A percentile compares a stretch with the other conserved stretches of the same genome.
Conservation (phyloP, 768 basidiomycete genomes). For the Paxillus ammoniavirescens region DNA sequence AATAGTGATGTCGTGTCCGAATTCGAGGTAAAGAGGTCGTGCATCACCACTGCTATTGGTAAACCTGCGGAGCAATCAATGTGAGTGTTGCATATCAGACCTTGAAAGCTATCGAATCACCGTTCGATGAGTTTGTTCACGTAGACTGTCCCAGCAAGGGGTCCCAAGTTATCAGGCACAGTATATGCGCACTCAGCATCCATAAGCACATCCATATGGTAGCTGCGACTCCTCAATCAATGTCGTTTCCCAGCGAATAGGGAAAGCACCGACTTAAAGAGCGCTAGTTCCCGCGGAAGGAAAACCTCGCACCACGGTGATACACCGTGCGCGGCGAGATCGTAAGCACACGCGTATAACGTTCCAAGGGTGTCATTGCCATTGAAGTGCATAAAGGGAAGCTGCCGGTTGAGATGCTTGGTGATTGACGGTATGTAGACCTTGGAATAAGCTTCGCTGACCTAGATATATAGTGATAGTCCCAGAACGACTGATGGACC, state of each 20-base stretch:
- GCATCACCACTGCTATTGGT: slow-evolving; percentile 30
- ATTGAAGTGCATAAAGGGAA: slow-evolving; percentile 31
- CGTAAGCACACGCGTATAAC: slow-evolving; percentile 38
- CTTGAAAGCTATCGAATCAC: slow-evolving; percentile 5
- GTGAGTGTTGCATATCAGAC: neutral
- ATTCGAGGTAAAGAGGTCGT: slow-evolving; percentile 32
- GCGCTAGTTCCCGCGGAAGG: slow-evolving; percentile 25
- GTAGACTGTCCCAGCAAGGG: slow-evolving; percentile 33
- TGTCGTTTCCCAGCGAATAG: neutral
- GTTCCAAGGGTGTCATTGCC: slow-evolving; percentile 34
- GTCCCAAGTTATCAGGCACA: slow-evolving; percentile 32
- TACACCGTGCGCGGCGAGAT: slow-evolving; percentile 29
- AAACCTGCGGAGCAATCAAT: slow-evolving; percentile 13
- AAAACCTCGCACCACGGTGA: slow-evolving; percentile 39
- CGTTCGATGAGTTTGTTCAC: slow-evolving; percentile 35
- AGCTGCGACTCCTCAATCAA: slow-evolving; percentile 6
- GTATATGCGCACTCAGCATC: slow-evolving; percentile 35
- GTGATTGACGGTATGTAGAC: slow-evolving; percentile 37
- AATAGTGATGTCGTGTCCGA: slow-evolving; percentile 39
- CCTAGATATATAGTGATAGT: neutral
- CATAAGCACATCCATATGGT: slow-evolving; percentile 37
- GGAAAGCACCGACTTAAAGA: slow-evolving; percentile 29
- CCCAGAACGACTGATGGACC: neutral
- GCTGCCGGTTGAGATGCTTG: slow-evolving; percentile 30
- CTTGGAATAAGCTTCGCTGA: slow-evolving; percentile 1